Evolutionary conservation across 495 filamentous ascomycete species (phyloP).

Genomic region (Haplographium delicatum): DNA sequence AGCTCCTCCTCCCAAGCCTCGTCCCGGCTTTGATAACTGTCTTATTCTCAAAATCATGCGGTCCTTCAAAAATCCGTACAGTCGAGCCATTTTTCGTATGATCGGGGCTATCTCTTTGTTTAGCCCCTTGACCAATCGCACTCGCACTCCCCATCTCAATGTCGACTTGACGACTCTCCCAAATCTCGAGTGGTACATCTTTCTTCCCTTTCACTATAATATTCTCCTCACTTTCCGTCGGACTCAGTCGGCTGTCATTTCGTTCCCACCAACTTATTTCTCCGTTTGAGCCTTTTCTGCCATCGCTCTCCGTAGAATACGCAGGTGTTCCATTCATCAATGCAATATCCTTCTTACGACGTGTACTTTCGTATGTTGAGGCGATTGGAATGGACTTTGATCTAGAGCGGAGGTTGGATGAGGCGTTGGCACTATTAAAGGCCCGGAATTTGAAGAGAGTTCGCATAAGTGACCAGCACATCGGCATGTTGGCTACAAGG

Average conservation of each 20-base stretch:
- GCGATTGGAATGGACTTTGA: slow-evolving; percentile 9
- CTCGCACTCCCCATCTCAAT: slow-evolving; percentile 17
- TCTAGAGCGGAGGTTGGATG: not conserved
- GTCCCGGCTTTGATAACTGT: not conserved
- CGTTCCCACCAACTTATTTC: slow-evolving; percentile 20
- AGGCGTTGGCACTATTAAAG: slow-evolving; percentile 30
- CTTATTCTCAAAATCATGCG: slow-evolving; percentile 8
- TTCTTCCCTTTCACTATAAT: slow-evolving; percentile 1
- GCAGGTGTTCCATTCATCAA: not conserved
- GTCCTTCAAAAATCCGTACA: no score
- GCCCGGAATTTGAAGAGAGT: slow-evolving; percentile 45
- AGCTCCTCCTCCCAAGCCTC: no score
- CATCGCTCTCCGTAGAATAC: not conserved
- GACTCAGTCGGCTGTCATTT: not conserved
- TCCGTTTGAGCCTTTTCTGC: not conserved
- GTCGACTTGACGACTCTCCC: slow-evolving; percentile 17
- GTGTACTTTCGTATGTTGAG: no score
- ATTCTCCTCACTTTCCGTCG: slow-evolving; percentile 20
- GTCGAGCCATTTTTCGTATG: no score
- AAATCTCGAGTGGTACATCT: slow-evolving; percentile 17
- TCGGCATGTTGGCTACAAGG: slow-evolving; percentile 59
- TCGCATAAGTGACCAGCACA: slow-evolving; percentile 54
- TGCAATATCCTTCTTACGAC: no score
- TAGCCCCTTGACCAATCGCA: not conserved
- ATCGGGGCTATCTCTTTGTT: not conserved